phyloP scores from a whole-genome alignment of 2,329 filamentous ascomycete genomes.

The Talaromyces sp. region DNA sequence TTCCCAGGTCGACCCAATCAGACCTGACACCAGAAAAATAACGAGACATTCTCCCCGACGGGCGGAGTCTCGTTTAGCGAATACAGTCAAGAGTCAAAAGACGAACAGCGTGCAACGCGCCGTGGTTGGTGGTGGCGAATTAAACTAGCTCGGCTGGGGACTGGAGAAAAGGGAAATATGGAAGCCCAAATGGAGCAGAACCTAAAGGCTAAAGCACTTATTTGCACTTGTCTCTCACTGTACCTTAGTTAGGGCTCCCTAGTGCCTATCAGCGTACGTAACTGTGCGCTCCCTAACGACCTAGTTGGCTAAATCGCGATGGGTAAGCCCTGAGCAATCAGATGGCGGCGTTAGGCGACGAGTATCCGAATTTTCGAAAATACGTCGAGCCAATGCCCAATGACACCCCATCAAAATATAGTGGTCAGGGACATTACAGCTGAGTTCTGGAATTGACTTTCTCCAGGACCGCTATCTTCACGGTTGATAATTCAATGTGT shows the following conservation, averaged over 20 bases:
- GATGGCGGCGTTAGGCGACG: conserved; percentile 4
- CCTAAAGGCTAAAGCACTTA: background rate
- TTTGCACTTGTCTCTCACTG: background rate
- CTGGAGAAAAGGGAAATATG: background rate
- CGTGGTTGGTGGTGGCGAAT: conserved; percentile 18
- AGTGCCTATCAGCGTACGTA: conserved; percentile 2
- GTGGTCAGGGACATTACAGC: conserved; percentile 10
- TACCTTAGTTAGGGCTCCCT: background rate
- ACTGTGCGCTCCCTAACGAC: background rate
- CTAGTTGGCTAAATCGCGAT: background rate
- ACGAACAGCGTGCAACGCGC: background rate
- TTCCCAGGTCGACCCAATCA: background rate
- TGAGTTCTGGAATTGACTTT: conserved; percentile 15
- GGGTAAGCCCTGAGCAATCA: conserved; percentile 11
- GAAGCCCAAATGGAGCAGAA: background rate
- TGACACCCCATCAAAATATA: background rate
- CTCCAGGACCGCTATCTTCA: background rate
- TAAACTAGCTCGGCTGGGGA: conserved; percentile 4
- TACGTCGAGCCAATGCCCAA: background rate
- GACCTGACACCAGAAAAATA: background rate
- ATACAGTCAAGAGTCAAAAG: background rate
- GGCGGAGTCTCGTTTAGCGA: background rate
- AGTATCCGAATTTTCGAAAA: background rate
- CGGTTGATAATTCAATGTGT: background rate
- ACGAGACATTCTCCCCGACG: conserved; percentile 3